phyloP scores from a whole-genome alignment of 495 filamentous ascomycete genomes.

The Trichoderma virens region DNA sequence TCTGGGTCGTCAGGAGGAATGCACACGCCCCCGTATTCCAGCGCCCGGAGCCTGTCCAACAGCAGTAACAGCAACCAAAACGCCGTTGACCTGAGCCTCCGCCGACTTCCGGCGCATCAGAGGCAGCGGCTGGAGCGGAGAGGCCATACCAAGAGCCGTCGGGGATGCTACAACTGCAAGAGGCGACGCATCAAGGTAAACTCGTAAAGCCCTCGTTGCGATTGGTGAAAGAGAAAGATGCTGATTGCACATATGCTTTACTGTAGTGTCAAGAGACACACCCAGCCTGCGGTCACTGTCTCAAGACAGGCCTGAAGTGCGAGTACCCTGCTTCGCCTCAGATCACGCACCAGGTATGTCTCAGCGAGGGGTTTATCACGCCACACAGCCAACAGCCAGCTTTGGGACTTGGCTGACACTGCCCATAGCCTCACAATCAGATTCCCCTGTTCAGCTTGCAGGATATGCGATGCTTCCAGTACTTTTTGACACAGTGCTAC shows the following conservation, averaged over 20 bases:
- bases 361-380: neutral
- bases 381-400: neutral
- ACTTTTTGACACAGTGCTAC: slow-evolving; percentile 49
- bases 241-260: neutral
- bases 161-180: slow-evolving; percentile 62
- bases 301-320: slow-evolving; percentile 48
- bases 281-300: slow-evolving; percentile 52
- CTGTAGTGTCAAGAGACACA: slow-evolving; percentile 49
- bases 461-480: slow-evolving; percentile 58
- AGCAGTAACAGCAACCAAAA: neutral
- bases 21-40: neutral
- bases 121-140: slow-evolving; percentile 33
- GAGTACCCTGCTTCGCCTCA: slow-evolving; percentile 45
- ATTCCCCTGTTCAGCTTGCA: slow-evolving; percentile 44
- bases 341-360: slow-evolving; percentile 32
- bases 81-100: neutral
- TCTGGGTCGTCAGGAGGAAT: slow-evolving; percentile 9
- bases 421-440: slow-evolving; percentile 30
- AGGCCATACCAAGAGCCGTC: slow-evolving; percentile 53
- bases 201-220: neutral
- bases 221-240: neutral
- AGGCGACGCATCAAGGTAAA: slow-evolving; percentile 50
- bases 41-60: neutral
- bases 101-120: neutral
- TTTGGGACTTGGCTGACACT: neutral